Base-by-base conservation (phyloP, 371 early-diverging fungal genomes). In the Parasitella parasitica region DNA sequence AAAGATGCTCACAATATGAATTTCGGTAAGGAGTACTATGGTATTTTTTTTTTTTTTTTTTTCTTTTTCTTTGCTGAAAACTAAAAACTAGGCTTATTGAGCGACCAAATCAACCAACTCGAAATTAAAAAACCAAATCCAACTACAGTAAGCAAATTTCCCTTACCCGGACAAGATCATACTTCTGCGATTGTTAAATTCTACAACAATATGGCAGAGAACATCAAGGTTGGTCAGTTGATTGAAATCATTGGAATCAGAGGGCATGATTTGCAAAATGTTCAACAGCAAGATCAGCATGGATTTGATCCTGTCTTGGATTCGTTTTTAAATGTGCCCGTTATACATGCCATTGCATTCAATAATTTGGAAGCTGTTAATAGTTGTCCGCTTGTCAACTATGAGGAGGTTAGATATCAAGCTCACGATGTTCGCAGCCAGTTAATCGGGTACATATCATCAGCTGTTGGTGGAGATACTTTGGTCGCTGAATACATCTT, bases 401-500 rank as follows among this genome's bases (percentile, higher is more conserved):
- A 39, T 18, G 32, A 39, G 9, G 41, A 51, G 12, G 0, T 41
- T 7, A 18, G 6, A 16, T 41, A 59, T 27, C 24, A 35, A 3
- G 18, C 39, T 8, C 26, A 35, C 13, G 58, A 75, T 36, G 73
- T 79, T 24, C 77, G 86, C 26, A 63, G 57, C 6, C 67, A 70
- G 13, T 41, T 88, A 51, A 71, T 86, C 5, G 72, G 76, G n/a
- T 85, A 86, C 59, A 71, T 88, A 58, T 66, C 85, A 7, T 52
- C 77, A 4, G 77, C 70, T 0, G 70, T 86, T 20, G 67, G 71
- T 37, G 85, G 83, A 0, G 89, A 88, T 67, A 53, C 48, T 3
- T 60, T 88, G 27, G 82, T 74, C 12, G 85, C 89, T 3, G 89
- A 88, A 64, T 79, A 79, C 43, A 73, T 88, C 7, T 70, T 88